Conservation (phyloP, 495 filamentous ascomycete species). For the Penicillium egyptiacum region DNA sequence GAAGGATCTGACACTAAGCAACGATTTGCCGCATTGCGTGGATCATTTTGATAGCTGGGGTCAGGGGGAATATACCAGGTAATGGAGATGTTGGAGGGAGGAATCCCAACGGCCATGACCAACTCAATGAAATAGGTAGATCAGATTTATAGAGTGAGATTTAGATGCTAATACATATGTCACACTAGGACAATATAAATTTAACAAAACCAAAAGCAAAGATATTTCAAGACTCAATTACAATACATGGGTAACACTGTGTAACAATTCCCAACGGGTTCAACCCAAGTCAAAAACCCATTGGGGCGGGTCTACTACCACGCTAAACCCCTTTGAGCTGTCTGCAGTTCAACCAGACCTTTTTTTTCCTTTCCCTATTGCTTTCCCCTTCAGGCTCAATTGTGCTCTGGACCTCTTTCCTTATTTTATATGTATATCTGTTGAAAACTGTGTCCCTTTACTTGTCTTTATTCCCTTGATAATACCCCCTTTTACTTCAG, state of each 20-base stretch:
- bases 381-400: conserved; percentile 20
- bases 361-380: conserved; percentile 26
- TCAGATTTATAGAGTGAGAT: background rate
- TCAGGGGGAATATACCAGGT: conserved; percentile 1
- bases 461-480: conserved; percentile 10
- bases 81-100: background rate
- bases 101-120: background rate
- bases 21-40: conserved; percentile 3
- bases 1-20: conserved; percentile 14
- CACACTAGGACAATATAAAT: background rate
- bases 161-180: background rate
- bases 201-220: background rate
- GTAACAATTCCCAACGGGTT: conserved; percentile 13
- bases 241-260: background rate
- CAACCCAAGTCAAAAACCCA: conserved; percentile 14
- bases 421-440: conserved; percentile 10
- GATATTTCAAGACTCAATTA: background rate
- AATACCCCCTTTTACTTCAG: conserved; percentile 4
- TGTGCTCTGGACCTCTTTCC: conserved; percentile 6
- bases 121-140: background rate
- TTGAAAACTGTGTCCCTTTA: conserved; percentile 13
- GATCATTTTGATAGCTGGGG: conserved; percentile 6
- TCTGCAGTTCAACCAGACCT: conserved; percentile 30
- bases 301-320: conserved; percentile 22
- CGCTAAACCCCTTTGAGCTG: conserved; percentile 27